Evolutionary conservation across 805 yeast species (phyloP), one percentile per base, ranked within the genome.

Genomic region (Jamesozyma jinghongensis): DNA sequence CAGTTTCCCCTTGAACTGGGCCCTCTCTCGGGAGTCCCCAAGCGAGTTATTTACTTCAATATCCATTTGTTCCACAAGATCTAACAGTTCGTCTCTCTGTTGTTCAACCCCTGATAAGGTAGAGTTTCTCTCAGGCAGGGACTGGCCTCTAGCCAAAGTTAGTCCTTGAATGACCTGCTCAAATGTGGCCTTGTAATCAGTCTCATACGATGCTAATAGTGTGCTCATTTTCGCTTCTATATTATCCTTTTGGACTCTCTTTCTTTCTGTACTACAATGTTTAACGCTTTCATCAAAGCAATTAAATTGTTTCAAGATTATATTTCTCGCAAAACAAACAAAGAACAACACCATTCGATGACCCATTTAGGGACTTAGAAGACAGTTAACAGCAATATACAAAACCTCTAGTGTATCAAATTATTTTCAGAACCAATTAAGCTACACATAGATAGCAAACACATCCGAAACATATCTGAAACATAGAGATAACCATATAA

Each of bases 51-150:
- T 85, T 27, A 88, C 81, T 58, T 90, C 97, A 32, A 90, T 70
- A 20, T 78, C 78, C 80, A 92, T 80, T 50, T 90, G 94, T 49
- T 88, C 96, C 34, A 86, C 62, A 61, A 78, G 77, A 55, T 85
- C 95, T 7, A 54, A 39, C 10, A 59, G 42, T 32, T 62, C 66
- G 38, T 57, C 62, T 36, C 56, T 57, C 33, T 58, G 55, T 29
- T 54, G 52, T 33, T 60, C 61, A 19, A 59, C 49, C 22, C 51
- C 53, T 27, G 51, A 52, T 14, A 59, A 31, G 2, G 55, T 49
- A 12, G 42, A 38, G 40, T 52, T 56, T 35, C 57, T 54, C 30
- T 51, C 53, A 5, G 53, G 44, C 7, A 51, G 34, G 2, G 48
- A 43, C 36, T 54, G 54, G 3, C 43, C 40, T n/a, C 44, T 42